Evolutionary conservation across 345 rosid genomes (phyloP).

Genomic region (Ceriops tagal): DNA sequence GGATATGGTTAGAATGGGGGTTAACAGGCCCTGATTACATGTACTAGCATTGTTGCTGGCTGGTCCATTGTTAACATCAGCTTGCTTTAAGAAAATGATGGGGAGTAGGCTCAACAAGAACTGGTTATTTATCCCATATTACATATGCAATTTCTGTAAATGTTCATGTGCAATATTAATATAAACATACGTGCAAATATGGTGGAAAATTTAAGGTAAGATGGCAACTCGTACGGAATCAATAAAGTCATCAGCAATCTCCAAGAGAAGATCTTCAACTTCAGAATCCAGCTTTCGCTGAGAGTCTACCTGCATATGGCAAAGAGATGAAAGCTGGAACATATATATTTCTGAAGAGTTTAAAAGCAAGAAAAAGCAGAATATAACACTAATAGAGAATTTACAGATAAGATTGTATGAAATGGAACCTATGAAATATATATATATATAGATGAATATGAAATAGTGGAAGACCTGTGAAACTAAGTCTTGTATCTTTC

Average conservation of each 20-base stretch:
- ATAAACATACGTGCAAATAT: not conserved
- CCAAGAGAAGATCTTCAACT: constrained; percentile 92
- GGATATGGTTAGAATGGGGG: no score
- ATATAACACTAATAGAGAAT: not conserved
- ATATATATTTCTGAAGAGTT: constrained; percentile 3
- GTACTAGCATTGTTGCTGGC: no score
- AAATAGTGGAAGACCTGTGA: constrained; percentile 62
- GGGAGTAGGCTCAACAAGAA: no score
- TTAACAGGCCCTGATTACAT: no score
- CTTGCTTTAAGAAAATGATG: no score
- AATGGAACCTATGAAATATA: no score
- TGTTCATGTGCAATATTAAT: not conserved
- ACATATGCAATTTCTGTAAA: not conserved
- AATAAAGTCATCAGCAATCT: constrained; percentile 90
- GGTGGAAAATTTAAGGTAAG: constrained; percentile 7
- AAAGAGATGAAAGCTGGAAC: constrained; percentile 15
- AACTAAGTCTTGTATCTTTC: constrained; percentile 97
- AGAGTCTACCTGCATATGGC: constrained; percentile 65
- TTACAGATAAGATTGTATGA: not conserved
- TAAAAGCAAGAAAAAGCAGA: not conserved
- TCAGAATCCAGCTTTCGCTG: constrained; percentile 72
- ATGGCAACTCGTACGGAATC: constrained; percentile 65
- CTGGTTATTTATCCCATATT: not conserved
- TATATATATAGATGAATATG: not conserved
- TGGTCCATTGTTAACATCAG: no score